phyloP scores from a whole-genome alignment of 352 stramenopile genomes.

The Phytophthora ramorum region DNA sequence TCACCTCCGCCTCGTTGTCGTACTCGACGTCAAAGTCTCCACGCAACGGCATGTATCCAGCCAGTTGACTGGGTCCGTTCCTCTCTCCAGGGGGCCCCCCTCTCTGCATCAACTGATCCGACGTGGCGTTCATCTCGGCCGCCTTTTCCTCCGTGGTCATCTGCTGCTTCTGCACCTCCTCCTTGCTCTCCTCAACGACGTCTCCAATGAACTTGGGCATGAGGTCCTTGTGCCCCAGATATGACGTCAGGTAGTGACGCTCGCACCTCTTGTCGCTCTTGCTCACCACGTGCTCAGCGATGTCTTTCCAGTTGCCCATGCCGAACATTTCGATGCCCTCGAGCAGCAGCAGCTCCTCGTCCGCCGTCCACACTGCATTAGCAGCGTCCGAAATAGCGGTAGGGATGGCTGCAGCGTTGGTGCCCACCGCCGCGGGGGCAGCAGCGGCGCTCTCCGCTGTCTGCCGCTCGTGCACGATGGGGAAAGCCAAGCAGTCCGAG shows the following conservation, averaged over 20 bases:
- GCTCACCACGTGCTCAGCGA: constrained; percentile 84
- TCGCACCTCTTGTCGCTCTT: constrained; percentile 92
- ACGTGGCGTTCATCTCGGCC: constrained; percentile 27
- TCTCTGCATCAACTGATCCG: constrained; percentile 22
- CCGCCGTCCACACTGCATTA: constrained; percentile 87
- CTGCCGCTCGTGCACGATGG: constrained; percentile 63
- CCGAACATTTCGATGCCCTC: constrained; percentile 97
- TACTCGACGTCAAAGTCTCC: constrained; percentile 98
- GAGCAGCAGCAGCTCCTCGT: constrained; percentile 96
- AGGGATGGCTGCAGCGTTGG: constrained; percentile 26
- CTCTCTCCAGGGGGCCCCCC: constrained; percentile 20
- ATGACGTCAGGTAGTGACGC: constrained; percentile 87
- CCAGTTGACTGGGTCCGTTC: constrained; percentile 44
- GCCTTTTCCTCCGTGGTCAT: constrained; percentile 40
- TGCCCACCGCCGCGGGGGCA: constrained; percentile 22
- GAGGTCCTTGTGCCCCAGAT: constrained; percentile 68
- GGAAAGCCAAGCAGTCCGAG: constrained; percentile 84
- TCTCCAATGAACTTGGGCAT: constrained; percentile 74
- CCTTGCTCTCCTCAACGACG: constrained; percentile 34
- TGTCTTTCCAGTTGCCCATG: constrained; percentile 97
- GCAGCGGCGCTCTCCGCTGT: constrained; percentile 5
- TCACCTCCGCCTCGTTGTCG: constrained; percentile 97
- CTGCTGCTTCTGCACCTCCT: constrained; percentile 16
- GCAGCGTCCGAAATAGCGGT: constrained; percentile 5
- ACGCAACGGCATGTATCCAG: constrained; percentile 97